Evolutionary conservation across 495 filamentous ascomycete species (phyloP), one percentile per base, ranked within the genome.

Genomic region (Daldinia bambusicola): DNA sequence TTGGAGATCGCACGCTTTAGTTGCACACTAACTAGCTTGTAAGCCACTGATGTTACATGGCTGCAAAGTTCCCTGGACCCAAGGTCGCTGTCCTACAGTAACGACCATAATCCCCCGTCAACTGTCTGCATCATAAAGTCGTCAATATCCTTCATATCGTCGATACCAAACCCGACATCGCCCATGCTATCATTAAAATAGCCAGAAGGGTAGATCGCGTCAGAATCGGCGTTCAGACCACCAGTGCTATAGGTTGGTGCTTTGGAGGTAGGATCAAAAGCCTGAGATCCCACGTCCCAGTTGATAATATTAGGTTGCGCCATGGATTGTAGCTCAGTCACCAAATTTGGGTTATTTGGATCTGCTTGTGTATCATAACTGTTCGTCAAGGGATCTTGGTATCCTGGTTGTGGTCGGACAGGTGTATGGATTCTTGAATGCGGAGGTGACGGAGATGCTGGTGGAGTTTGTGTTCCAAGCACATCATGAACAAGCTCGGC

Each of bases 91-190:
- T 5, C 16, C 43, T 61, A 65, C 18, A 70, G 20, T 9, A 70
- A 9, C 2, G 68, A 62, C 68, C 68, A 70, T n/a, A 70, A 32
- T 9, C 62, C 68, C 6, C 26, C 68, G 26, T 70, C 68, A 10
- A 62, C 62, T 0, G 20, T 57, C 56, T 70, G 61, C 51, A n/a
- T 58, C 68, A 72, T 68, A 26, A 68, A 68, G 6, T 52, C 61
- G 32, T 72, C 60, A 4, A 72, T 67, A 12, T 68, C 65, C 37
- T 18, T 64, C 64, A 72, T 72, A 57, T 68, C 69, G 13, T 61
- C 34, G 12, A 64, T 30, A 13, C 26, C 26, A 41, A 68, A 61
- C 52, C 36, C 64, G 4, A 68, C 4, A 6, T 56, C 48, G 6
- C 16, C 31, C 1, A 68, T 36, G 14, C 50, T 36, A 4, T 22